Base-by-base conservation (phyloP, 2,329 filamentous ascomycete species). In the Fusarium nisikadoi region DNA sequence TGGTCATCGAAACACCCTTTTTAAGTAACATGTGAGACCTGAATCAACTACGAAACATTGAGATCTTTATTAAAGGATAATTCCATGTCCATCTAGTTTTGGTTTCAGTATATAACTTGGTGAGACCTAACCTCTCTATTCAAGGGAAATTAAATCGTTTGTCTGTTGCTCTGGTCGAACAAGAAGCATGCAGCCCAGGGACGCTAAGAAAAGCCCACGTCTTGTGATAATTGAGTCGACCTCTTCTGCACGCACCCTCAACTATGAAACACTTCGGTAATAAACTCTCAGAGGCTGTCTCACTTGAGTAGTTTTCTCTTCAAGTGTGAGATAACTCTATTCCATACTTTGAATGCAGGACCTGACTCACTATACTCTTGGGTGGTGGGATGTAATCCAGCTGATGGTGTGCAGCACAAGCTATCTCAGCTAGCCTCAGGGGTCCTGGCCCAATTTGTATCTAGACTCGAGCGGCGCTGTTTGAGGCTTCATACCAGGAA, bases 361-460 rank as follows among this genome's bases (percentile, higher is more conserved):
- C 65, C 65, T 68, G 63, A 72, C 43, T 58, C 70, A 63, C 52
- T 35, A 20, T 45, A 17, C 36, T 50, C 47, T n/a, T 38, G 29
- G 45, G 49, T 29, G 31, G 47, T 36, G 41, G 47, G 49, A 55
- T 60, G 64, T 69, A 39, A 53, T 53, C 62, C 57, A 66, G 61
- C 65, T 68, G 43, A 52, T 45, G 67, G 65, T 76, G 71, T 61
- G 68, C 63, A 68, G 66, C 29, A 27, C 50, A 68, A 68, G 65
- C 71, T 68, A 74, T 76, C 41, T 13, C 49, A 60, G 39, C 70
- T 77, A 77, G 74, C 63, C 69, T 60, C 74, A 77, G 76, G 76
- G 76, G 76, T 58, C 57, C 66, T 52, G 63, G 27, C 62, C 38
- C 58, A 58, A 58, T 59, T 62, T 64, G 64, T 71, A 70, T 70